Evolutionary conservation across 2,329 filamentous ascomycete species (phyloP), one percentile per base, ranked within the genome.

Genomic region (Didymosphaeria variabile): DNA sequence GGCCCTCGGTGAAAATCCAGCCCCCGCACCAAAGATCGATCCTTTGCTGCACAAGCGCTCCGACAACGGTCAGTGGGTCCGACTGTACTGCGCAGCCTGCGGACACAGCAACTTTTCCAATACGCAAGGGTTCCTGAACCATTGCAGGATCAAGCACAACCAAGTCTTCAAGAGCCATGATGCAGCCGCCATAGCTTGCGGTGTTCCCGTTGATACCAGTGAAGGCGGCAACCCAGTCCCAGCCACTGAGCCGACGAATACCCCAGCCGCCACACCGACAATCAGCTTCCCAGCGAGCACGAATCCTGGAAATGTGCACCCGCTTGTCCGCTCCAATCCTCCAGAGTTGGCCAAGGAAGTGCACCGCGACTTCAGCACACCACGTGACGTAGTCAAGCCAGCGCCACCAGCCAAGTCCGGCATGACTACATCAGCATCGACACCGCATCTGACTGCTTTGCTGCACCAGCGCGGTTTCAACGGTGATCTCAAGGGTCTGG

Each of bases 101-200:
- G 86, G 93, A 53, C 87, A 94, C 65, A 92, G 93, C 76, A 92
- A 97, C 77, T 98, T 98, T 74, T 94, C 91, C 58, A 98, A 94
- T 81, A 96, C 94, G 0, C 95, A 98, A 79, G 95, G 95, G n/a
- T 98, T 98, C 80, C 95, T 99, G 81, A 99, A 99, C 75, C 95
- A 99, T 76, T 98, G 94, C 77, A 93, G 95, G 59, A 98, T 99
- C 71, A 93, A 94, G 29, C 95, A 99, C 80, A 91, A 91, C 75
- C 87, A 92, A 61, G 93, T 96, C 66, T 98, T 94, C 83, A 94
- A 97, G 80, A 97, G 93, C 70, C 95, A 99, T 73, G 94, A 98
- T 77, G 92, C 94, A 72, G 95, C 95, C 64, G 95, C 94, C 36
- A 86, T 94, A 58, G 91, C 91, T 61, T 96, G 93, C 69, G 95